Evolutionary conservation across 192 early-diverging fungal species (phyloP).

Genomic region (Gamsiella multidivaricata): DNA sequence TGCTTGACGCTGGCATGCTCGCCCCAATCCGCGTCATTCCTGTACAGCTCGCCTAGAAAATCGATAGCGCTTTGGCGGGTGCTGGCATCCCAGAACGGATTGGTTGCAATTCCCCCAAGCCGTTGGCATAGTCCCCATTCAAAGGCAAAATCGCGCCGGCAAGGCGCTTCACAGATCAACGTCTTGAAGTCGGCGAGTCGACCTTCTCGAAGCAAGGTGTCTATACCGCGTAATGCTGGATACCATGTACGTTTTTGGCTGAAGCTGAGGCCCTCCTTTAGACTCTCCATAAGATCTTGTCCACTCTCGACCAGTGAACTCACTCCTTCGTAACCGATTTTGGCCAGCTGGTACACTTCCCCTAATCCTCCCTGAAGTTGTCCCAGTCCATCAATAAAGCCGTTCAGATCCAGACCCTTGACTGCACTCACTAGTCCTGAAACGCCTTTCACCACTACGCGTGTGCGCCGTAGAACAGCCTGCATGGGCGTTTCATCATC

Average conservation of each 20-base stretch:
- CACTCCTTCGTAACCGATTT: background rate
- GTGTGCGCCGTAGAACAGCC: background rate
- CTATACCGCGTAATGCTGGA: slow-evolving; percentile 4
- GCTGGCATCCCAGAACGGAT: background rate
- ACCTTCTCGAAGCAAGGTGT: slow-evolving; percentile 4
- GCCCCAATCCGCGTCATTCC: slow-evolving; percentile 7
- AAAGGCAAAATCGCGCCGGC: background rate
- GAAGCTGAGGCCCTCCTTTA: slow-evolving; percentile 10
- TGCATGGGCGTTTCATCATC: slow-evolving; percentile 8
- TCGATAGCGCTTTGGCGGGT: background rate
- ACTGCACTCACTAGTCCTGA: slow-evolving; percentile 11
- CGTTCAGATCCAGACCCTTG: slow-evolving; percentile 1
- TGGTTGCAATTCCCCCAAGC: slow-evolving; percentile 1
- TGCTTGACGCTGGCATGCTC: slow-evolving; percentile 2
- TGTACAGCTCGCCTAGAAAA: slow-evolving; percentile 11
- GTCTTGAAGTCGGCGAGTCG: background rate
- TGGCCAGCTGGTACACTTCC: background rate
- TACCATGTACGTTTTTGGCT: slow-evolving; percentile 5
- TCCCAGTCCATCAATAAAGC: slow-evolving; percentile 1
- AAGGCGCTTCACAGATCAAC: slow-evolving; percentile 8
- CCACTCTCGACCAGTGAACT: background rate
- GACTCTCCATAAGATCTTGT: background rate
- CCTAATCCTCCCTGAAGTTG: slow-evolving; percentile 3
- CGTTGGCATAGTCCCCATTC: slow-evolving; percentile 13
- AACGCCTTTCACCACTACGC: background rate